These are phyloP conservation scores for Aspergillus eucalypticola DNA, from an alignment of 2,329 filamentous ascomycete genomes.

Conservation along the genomic window DNA sequence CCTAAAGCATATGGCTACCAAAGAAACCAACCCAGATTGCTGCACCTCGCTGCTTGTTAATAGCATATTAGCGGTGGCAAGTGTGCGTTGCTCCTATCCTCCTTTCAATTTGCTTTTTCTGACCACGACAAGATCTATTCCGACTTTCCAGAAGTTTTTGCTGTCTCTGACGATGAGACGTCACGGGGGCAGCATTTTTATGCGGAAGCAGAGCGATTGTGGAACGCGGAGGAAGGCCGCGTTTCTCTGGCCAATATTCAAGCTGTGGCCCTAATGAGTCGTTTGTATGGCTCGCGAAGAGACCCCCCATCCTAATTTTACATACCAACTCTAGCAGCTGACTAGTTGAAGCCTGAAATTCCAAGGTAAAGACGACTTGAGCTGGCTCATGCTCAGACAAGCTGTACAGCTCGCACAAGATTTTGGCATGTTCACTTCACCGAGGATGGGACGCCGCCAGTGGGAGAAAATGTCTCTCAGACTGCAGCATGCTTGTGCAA, in stretches of 20 bases:
- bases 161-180: constrained; percentile 26
- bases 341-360: constrained; percentile 28
- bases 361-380: constrained; percentile 28
- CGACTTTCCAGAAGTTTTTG: constrained; percentile 35
- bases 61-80: constrained; percentile 68
- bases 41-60: constrained; percentile 86
- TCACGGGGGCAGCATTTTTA: constrained; percentile 38
- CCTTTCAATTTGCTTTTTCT: not conserved
- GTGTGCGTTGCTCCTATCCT: constrained; percentile 28
- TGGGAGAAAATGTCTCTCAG: constrained; percentile 17
- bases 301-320: not conserved
- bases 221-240: constrained; percentile 37
- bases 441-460: constrained; percentile 11
- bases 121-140: constrained; percentile 35
- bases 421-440: constrained; percentile 28
- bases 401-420: constrained; percentile 35
- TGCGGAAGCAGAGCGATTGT: constrained; percentile 38
- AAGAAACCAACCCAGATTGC: constrained; percentile 60
- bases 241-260: constrained; percentile 38
- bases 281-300: constrained; percentile 26
- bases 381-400: constrained; percentile 36
- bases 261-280: constrained; percentile 37
- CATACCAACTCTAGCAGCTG: constrained; percentile 12
- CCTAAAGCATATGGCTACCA: constrained; percentile 51
- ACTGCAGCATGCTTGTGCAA: constrained; percentile 24